Base-by-base conservation (phyloP, 495 filamentous ascomycete genomes). In the Cetradonia linearis region DNA sequence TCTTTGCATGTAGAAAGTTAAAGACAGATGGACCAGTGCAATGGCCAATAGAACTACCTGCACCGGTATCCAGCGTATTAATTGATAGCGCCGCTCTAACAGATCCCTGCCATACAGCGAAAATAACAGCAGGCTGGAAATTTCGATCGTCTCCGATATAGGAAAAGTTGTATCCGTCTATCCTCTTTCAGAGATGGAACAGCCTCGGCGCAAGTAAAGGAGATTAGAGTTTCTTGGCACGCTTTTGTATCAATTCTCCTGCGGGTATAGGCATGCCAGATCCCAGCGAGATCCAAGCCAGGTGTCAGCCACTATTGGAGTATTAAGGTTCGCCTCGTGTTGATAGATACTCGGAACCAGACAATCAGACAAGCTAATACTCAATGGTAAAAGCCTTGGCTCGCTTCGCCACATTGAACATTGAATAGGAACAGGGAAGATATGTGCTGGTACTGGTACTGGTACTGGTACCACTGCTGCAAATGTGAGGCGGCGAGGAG, bases 1-100 rank as follows among this genome's bases (percentile, higher is more conserved):
- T 34, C 31, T 47, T 25, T 47, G 23, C 37, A 48, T 33, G 56
- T 58, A 58, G 56, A 58, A 46, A 58, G 56, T 34, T 34, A n/a
- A 37, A 34, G 31, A 55, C n/a, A 54, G 7, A 46, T 46, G 9
- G 42, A 46, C 20, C 42, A 46, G 25, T 46, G 20, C 42, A 25
- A 23, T 25, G 42, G 13, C 20, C 42, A n/a, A 10, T 46, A 23
- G 6, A 18, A n/a, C n/a, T n/a, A n/a, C n/a, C n/a, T n/a, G n/a
- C n/a, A n/a, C n/a, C n/a, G n/a, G n/a, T n/a, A n/a, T n/a, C n/a
- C n/a, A n/a, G n/a, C n/a, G n/a, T n/a, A n/a, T n/a, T n/a, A n/a
- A n/a, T n/a, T n/a, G n/a, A n/a, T n/a, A n/a, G n/a, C n/a, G n/a
- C n/a, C n/a, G n/a, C n/a, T n/a, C n/a, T n/a, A n/a, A n/a, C n/a